These are phyloP conservation scores for Mortierella sp. DNA, from an alignment of 371 early-diverging fungal genomes.

Conservation along the genomic window DNA sequence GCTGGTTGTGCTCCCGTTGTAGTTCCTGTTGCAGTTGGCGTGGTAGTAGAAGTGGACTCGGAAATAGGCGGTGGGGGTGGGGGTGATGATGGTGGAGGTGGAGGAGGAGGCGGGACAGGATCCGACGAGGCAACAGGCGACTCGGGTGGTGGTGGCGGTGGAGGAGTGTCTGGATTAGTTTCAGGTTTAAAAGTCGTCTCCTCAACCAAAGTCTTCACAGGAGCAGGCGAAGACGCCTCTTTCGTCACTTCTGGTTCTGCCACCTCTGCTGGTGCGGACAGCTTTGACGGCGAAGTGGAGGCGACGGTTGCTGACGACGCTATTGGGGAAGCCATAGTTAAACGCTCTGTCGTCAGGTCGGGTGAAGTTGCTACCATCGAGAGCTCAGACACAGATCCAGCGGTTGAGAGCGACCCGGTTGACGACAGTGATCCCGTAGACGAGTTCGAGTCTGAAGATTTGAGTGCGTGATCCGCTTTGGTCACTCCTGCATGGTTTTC, in stretches of 20 bases:
- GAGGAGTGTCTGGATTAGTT: slow-evolving; percentile 6
- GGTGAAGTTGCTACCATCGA: slow-evolving; percentile 2
- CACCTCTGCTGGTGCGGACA: neutral
- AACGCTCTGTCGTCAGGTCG: neutral
- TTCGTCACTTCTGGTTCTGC: neutral
- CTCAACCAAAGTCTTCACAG: neutral
- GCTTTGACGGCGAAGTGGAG: neutral
- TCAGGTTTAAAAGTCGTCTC: neutral
- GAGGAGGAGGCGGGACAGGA: slow-evolving; percentile 5
- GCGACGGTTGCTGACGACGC: neutral
- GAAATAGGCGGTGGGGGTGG: neutral
- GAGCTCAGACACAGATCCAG: slow-evolving; percentile 8
- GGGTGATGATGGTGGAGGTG: slow-evolving; percentile 9
- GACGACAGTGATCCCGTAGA: slow-evolving; percentile 19
- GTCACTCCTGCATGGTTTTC: neutral
- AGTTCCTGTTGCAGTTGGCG: neutral
- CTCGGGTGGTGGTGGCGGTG: slow-evolving; percentile 19
- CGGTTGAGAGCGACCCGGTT: slow-evolving; percentile 14
- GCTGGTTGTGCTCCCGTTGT: slow-evolving; percentile 9
- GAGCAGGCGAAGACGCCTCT: neutral
- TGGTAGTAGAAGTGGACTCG: neutral
- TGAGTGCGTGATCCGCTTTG: neutral
- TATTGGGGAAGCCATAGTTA: neutral
- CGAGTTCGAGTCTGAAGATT: slow-evolving; percentile 2
- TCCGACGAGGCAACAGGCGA: neutral